Evolutionary conservation across 805 yeast genomes (phyloP).

Genomic region (Pichia rugopelliculosa): DNA sequence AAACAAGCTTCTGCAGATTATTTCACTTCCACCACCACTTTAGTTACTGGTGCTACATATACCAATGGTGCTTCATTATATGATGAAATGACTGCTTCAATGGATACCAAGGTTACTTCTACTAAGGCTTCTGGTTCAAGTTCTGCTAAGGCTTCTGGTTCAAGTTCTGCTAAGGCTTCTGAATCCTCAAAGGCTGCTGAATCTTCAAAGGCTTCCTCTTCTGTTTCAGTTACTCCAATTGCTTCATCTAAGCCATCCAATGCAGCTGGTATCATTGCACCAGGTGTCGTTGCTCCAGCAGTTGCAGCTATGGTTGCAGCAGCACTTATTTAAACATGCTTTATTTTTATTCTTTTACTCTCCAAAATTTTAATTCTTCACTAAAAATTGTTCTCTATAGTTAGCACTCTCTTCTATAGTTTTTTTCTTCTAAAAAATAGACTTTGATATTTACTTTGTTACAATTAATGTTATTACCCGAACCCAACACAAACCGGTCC

Average conservation of each 20-base stretch:
- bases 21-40: constrained; percentile 30
- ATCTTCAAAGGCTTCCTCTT: neutral
- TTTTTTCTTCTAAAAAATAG: too few relatives aligned
- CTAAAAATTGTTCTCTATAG: too few relatives aligned
- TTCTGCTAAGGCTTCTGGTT: neutral
- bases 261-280: constrained; percentile 1
- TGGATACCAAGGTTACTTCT: constrained; percentile 6
- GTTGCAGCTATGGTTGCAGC: neutral
- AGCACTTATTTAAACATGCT: neutral
- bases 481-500: too few relatives aligned
- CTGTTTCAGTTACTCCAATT: neutral
- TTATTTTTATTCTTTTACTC: neutral
- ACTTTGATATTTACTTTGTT: too few relatives aligned
- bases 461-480: too few relatives aligned
- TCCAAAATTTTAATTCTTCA: neutral
- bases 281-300: neutral
- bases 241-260: neutral
- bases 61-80: constrained; percentile 1
- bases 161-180: neutral
- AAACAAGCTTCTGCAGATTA: constrained; percentile 22
- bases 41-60: constrained; percentile 14
- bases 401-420: too few relatives aligned
- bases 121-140: constrained; percentile 7
- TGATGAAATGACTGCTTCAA: constrained; percentile 5
- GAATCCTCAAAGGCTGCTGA: neutral